A percentile compares a stretch with the other conserved stretches of the same genome.
Evolutionary conservation across 2,329 filamentous ascomycete species (phyloP).

Genomic region (Chrysoporthe deuterocubensis): DNA sequence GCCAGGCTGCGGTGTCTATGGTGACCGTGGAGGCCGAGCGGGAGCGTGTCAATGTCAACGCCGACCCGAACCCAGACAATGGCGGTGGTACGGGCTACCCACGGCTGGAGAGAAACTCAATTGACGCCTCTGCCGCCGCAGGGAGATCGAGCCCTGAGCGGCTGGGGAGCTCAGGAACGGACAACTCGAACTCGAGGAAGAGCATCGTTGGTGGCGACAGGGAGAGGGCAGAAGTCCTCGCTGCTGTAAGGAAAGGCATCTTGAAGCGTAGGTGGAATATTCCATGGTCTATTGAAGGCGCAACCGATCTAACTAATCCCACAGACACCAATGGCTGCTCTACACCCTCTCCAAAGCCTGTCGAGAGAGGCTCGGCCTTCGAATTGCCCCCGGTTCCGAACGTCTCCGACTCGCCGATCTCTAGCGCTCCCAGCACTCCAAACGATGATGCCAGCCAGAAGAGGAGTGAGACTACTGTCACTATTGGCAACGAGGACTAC

Average conservation of each 20-base stretch:
- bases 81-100: constrained; percentile 82
- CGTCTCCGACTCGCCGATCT: constrained; percentile 77
- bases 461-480: constrained; percentile 66
- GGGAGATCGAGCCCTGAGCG: constrained; percentile 51
- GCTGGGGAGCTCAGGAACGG: constrained; percentile 59
- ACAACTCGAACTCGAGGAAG: constrained; percentile 70
- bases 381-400: constrained; percentile 65
- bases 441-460: constrained; percentile 75
- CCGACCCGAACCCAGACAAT: constrained; percentile 67
- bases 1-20: constrained; percentile 88
- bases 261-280: constrained; percentile 73
- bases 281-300: constrained; percentile 9
- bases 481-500: constrained; percentile 84
- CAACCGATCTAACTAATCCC: constrained; percentile 30
- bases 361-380: constrained; percentile 60
- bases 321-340: constrained; percentile 69
- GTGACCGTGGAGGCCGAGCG: constrained; percentile 94
- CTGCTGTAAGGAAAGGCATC: constrained; percentile 93
- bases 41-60: constrained; percentile 78
- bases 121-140: constrained; percentile 64
- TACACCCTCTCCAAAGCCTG: constrained; percentile 66
- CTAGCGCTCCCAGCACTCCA: constrained; percentile 86
- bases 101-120: constrained; percentile 79
- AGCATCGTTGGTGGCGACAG: constrained; percentile 90
- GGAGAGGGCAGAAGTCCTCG: constrained; percentile 88